phyloP scores from a whole-genome alignment of 192 early-diverging fungal species.

The Coemansia brasiliensis region DNA sequence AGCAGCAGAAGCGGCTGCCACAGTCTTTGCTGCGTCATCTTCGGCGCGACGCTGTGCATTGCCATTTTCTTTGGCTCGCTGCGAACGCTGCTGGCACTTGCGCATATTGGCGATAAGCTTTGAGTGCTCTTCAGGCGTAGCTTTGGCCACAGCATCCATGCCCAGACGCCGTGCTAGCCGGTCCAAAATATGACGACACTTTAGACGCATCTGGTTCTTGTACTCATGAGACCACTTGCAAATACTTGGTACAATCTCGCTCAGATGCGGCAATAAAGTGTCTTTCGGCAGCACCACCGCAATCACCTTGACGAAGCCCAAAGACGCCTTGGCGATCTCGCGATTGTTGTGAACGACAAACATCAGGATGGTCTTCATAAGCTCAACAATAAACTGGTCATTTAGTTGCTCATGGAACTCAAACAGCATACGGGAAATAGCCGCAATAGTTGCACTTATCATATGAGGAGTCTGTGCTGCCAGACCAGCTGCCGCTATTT shows the following conservation, averaged over 20 bases:
- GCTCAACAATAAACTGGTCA: slow-evolving; percentile 63
- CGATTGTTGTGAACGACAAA: slow-evolving; percentile 80
- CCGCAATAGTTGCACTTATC: slow-evolving; percentile 87
- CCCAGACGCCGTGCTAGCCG: slow-evolving; percentile 83
- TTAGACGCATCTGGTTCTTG: slow-evolving; percentile 86
- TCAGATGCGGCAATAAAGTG: slow-evolving; percentile 69
- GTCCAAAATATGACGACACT: slow-evolving; percentile 90
- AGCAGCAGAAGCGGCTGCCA: slow-evolving; percentile 36
- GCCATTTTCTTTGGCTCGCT: slow-evolving; percentile 60
- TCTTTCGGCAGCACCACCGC: slow-evolving; percentile 75
- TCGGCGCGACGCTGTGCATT: slow-evolving; percentile 11
- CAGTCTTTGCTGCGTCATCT: slow-evolving; percentile 53
- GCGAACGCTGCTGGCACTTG: slow-evolving; percentile 82
- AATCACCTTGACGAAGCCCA: slow-evolving; percentile 94
- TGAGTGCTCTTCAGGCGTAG: slow-evolving; percentile 82
- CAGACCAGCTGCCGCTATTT: slow-evolving; percentile 92
- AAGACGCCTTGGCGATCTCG: slow-evolving; percentile 87
- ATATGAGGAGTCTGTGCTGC: slow-evolving; percentile 88
- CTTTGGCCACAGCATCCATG: slow-evolving; percentile 70
- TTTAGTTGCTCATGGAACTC: slow-evolving; percentile 83
- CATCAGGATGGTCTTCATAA: slow-evolving; percentile 77
- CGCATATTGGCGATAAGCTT: slow-evolving; percentile 91
- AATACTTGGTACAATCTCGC: slow-evolving; percentile 70
- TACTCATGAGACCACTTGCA: slow-evolving; percentile 84
- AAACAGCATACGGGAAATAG: slow-evolving; percentile 83